These are phyloP conservation scores for Yamadazyma trypodendri DNA, from an alignment of 1,139 yeast genomes.

Conservation along the genomic window DNA sequence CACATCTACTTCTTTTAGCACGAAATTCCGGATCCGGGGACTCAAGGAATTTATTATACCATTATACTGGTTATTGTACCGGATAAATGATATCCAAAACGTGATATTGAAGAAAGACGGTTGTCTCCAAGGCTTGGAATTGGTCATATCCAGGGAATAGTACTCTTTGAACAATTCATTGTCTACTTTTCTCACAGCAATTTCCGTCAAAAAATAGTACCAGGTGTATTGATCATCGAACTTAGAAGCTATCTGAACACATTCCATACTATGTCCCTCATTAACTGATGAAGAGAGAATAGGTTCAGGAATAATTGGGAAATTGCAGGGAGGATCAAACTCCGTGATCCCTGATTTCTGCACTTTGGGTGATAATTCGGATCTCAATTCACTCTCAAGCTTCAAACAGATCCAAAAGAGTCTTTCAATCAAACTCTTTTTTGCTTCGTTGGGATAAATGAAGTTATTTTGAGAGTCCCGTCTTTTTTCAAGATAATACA, in stretches of 20 bases:
- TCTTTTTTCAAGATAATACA: conserved; percentile 27
- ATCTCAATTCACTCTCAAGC: conserved; percentile 45
- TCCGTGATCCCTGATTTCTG: conserved; percentile 42
- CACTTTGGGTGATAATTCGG: conserved; percentile 45
- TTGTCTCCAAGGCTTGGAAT: conserved; percentile 27
- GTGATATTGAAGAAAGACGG: conserved; percentile 21
- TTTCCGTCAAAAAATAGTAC: conserved; percentile 49
- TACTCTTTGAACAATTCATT: conserved; percentile 44
- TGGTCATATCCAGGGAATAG: conserved; percentile 20
- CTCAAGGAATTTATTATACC: conserved; percentile 39
- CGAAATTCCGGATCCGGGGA: conserved; percentile 34
- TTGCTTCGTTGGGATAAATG: conserved; percentile 8
- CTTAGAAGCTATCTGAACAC: conserved; percentile 27
- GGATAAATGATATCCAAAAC: conserved; percentile 33
- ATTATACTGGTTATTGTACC: conserved; percentile 40
- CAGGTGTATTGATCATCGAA: conserved; percentile 43
- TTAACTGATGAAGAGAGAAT: conserved; percentile 17
- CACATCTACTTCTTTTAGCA: conserved; percentile 33
- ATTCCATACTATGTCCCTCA: conserved; percentile 26
- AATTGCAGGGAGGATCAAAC: conserved; percentile 41
- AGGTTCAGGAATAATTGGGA: conserved; percentile 40
- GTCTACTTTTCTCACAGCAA: conserved; percentile 48
- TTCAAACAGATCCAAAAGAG: conserved; percentile 48
- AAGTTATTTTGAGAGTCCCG: conserved; percentile 10
- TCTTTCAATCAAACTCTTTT: conserved; percentile 31